phyloP scores from a whole-genome alignment of 2,329 filamentous ascomycete species.

The Pseudocercospora macadamiae region DNA sequence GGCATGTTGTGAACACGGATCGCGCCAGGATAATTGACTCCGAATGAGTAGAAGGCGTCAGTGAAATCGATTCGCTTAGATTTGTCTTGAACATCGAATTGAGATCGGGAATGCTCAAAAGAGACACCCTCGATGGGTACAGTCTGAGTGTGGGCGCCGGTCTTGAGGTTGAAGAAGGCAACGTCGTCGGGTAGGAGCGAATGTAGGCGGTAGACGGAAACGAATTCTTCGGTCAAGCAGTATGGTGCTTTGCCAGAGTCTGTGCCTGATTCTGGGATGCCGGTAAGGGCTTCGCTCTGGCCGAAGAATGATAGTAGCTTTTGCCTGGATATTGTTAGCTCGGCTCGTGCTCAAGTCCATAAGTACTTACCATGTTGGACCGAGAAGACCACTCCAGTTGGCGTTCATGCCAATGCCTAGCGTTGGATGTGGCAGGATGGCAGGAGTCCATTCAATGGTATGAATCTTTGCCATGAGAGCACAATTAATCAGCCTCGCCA shows the following conservation, averaged over 20 bases:
- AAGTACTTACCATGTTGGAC: slow-evolving; percentile 28
- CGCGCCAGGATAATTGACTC: slow-evolving; percentile 53
- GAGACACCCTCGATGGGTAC: slow-evolving; percentile 38
- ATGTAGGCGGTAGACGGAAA: slow-evolving; percentile 50
- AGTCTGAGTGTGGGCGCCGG: slow-evolving; percentile 37
- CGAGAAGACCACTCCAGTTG: slow-evolving; percentile 53
- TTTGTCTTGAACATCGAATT: slow-evolving; percentile 32
- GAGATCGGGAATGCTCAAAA: slow-evolving; percentile 41
- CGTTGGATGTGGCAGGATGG: slow-evolving; percentile 50
- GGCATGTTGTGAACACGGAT: slow-evolving; percentile 48
- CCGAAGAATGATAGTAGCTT: slow-evolving; percentile 12
- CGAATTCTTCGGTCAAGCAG: slow-evolving; percentile 50
- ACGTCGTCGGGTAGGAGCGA: slow-evolving; percentile 42
- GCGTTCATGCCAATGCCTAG: slow-evolving; percentile 49
- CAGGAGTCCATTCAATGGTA: slow-evolving; percentile 55
- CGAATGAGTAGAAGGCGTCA: slow-evolving; percentile 52
- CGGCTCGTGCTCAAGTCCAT: neutral
- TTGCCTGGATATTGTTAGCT: slow-evolving; percentile 31
- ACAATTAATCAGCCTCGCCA: slow-evolving; percentile 49
- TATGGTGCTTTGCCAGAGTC: slow-evolving; percentile 46
- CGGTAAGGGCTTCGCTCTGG: slow-evolving; percentile 44
- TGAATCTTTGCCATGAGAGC: slow-evolving; percentile 56
- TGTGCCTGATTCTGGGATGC: slow-evolving; percentile 44
- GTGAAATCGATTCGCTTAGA: slow-evolving; percentile 33
- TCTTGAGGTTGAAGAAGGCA: slow-evolving; percentile 40